Evolutionary conservation across 2,329 filamentous ascomycete species (phyloP).

Genomic region (Microsporum audouinii): DNA sequence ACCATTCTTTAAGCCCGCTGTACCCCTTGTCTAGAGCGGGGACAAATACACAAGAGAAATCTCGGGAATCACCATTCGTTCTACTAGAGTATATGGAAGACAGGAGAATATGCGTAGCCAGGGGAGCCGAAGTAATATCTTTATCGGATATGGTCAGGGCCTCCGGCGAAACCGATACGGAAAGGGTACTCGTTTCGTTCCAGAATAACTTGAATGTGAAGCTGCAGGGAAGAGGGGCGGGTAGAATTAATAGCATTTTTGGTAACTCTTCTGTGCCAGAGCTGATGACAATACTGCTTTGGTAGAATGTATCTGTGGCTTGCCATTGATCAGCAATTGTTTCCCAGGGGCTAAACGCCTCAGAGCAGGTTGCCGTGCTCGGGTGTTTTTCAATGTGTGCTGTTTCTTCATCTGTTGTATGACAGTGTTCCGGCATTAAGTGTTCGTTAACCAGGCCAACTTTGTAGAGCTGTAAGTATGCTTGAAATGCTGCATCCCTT

Average conservation of each 20-base stretch:
- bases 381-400: constrained; percentile 20
- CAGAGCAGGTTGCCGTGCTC: constrained; percentile 22
- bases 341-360: constrained; percentile 30
- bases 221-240: constrained; percentile 16
- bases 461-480: constrained; percentile 58
- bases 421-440: constrained; percentile 49
- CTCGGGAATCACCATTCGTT: constrained; percentile 12
- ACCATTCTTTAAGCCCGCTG: constrained; percentile 14
- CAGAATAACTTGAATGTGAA: constrained; percentile 22
- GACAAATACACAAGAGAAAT: constrained; percentile 19
- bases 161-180: constrained; percentile 13
- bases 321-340: constrained; percentile 24
- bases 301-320: constrained; percentile 12
- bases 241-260: constrained; percentile 18
- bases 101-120: constrained; percentile 16
- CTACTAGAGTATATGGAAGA: constrained; percentile 16
- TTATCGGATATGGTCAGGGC: constrained; percentile 1
- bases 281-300: constrained; percentile 16
- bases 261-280: constrained; percentile 9
- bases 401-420: constrained; percentile 31
- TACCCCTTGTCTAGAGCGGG: constrained; percentile 9
- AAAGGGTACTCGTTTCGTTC: constrained; percentile 19
- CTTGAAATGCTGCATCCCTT: constrained; percentile 74
- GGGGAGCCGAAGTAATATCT: constrained; percentile 9
- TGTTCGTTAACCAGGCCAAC: constrained; percentile 66